Evolutionary conservation across 1,139 yeast species (phyloP).

Genomic region (Barnettozyma hawaiiensis): DNA sequence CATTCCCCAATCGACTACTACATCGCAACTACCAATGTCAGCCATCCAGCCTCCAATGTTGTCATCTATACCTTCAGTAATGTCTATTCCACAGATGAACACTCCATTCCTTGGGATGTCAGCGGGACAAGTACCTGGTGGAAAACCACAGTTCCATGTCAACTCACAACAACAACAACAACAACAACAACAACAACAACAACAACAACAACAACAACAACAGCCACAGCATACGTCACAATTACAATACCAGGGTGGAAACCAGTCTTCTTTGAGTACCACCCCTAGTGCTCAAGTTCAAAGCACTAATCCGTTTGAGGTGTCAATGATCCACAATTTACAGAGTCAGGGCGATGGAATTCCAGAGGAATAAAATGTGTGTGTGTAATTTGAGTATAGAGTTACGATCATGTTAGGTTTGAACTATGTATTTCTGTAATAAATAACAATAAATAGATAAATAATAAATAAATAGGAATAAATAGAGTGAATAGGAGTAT

Average conservation of each 20-base stretch:
- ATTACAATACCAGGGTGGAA: background rate
- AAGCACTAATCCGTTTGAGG: constrained; percentile 23
- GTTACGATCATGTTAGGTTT: background rate
- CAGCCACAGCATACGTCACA: constrained; percentile 4
- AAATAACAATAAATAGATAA: background rate
- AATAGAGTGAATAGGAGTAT: background rate
- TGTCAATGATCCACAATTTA: constrained; percentile 16
- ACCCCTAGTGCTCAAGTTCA: constrained; percentile 4
- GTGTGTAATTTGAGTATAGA: background rate
- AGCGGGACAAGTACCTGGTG: background rate
- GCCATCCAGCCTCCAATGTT: constrained; percentile 23
- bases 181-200: constrained; percentile 2
- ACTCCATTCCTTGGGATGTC: constrained; percentile 16
- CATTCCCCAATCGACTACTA: constrained; percentile 15
- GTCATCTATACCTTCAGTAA: constrained; percentile 23
- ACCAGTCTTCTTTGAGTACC: constrained; percentile 6
- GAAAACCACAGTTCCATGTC: constrained; percentile 1
- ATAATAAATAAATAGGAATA: constrained; percentile 3
- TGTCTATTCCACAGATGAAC: constrained; percentile 24
- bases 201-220: constrained; percentile 3
- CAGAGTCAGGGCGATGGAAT: constrained; percentile 5
- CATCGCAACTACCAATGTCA: constrained; percentile 17
- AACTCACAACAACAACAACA: constrained; percentile 1
- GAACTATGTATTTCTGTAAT: background rate
- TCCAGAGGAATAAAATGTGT: constrained; percentile 1